These are phyloP conservation scores for Bonia amplexicaulis DNA, from an alignment of 176 grass and related monocot genomes.

Conservation along the genomic window DNA sequence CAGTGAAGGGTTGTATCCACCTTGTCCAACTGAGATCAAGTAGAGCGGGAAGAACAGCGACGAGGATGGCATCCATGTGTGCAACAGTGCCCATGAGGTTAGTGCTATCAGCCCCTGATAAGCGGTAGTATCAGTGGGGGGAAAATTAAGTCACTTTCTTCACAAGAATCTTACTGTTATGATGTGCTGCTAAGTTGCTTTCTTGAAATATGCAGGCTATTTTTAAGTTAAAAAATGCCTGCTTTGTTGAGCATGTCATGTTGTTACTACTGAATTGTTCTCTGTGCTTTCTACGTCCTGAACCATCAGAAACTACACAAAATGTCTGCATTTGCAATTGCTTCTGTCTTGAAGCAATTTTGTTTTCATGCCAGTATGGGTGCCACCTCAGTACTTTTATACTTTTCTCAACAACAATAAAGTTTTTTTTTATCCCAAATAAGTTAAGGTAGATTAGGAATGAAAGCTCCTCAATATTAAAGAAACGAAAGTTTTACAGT, in stretches of 20 bases:
- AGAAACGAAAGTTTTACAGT: too few relatives aligned
- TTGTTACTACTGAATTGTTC: background rate
- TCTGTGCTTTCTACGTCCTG: background rate
- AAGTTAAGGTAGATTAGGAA: too few relatives aligned
- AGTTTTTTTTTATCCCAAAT: too few relatives aligned
- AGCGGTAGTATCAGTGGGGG: too few relatives aligned
- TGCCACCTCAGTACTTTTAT: background rate
- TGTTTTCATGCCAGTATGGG: background rate
- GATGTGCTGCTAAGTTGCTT: background rate
- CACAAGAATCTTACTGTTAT: background rate
- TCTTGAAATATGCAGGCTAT: background rate
- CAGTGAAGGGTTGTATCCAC: constrained; percentile 48
- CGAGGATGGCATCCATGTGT: constrained; percentile 54
- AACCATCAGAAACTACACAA: background rate
- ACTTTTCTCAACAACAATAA: too few relatives aligned
- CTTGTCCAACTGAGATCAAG: constrained; percentile 73
- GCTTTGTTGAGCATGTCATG: background rate
- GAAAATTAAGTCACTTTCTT: too few relatives aligned
- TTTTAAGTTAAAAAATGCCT: background rate
- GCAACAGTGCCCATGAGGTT: constrained; percentile 63
- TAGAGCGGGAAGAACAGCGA: constrained; percentile 83
- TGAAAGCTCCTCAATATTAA: too few relatives aligned
- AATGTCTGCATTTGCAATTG: background rate
- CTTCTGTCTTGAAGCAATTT: background rate
- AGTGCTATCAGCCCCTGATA: background rate